Evolutionary conservation across 1,139 yeast genomes (phyloP).

Genomic region (Saccharomyces pastorianus): DNA sequence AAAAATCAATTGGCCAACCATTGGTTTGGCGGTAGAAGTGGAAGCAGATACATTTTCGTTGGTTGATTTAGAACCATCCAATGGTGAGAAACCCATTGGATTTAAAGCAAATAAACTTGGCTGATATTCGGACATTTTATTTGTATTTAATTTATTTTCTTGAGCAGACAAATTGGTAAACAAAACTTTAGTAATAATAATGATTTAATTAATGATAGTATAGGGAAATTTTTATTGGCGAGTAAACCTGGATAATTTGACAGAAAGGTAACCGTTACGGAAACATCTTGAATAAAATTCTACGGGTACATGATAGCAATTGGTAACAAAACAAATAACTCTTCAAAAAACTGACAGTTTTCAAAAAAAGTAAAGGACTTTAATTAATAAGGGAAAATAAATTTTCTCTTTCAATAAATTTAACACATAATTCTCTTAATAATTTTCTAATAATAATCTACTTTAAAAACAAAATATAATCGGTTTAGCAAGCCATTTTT

Average conservation of each 20-base stretch:
- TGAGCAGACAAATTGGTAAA: slow-evolving; percentile 1
- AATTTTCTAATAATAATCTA: slow-evolving; percentile 6
- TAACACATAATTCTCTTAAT: slow-evolving; percentile 6
- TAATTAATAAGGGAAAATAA: slow-evolving; percentile 2
- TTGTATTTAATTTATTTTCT: slow-evolving; percentile 2
- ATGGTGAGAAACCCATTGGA: slow-evolving; percentile 7
- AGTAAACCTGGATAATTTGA: slow-evolving; percentile 8
- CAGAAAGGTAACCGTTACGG: slow-evolving; percentile 10
- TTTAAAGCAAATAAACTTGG: slow-evolving; percentile 9
- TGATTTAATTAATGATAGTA: slow-evolving; percentile 1
- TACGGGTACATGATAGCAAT: slow-evolving; percentile 2
- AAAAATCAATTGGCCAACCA: slow-evolving; percentile 40
- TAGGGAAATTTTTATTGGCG: slow-evolving; percentile 2
- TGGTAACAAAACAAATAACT: slow-evolving; percentile 3
- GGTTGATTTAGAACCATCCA: slow-evolving; percentile 5
- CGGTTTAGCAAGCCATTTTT: slow-evolving; percentile 22
- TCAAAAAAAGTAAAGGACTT: background rate
- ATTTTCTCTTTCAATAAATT: slow-evolving; percentile 1
- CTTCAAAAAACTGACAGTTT: background rate
- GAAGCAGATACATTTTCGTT: slow-evolving; percentile 1
- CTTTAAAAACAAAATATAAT: slow-evolving; percentile 10
- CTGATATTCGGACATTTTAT: slow-evolving; percentile 13
- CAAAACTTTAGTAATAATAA: slow-evolving; percentile 3
- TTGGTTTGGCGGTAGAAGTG: slow-evolving; percentile 16
- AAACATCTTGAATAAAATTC: slow-evolving; percentile 7